Percentiles rank a stretch among this genome's conserved stretches.
Evolutionary conservation across 306 rosid species (phyloP).

Genomic region (Luffa aegyptiaca): DNA sequence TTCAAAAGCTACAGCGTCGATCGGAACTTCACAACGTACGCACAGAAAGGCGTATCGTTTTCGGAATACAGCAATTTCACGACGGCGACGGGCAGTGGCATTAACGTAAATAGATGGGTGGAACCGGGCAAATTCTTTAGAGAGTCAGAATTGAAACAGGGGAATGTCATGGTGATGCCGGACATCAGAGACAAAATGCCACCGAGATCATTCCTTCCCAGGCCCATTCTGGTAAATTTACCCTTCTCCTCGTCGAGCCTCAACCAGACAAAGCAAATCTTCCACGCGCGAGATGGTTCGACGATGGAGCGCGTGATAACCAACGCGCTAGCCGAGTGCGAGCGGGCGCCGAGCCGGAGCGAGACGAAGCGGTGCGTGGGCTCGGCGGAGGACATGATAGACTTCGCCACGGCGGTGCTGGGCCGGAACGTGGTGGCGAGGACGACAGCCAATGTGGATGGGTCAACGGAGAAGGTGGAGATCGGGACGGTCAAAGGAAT

Average conservation of each 20-base stretch:
- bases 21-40: slow-evolving; percentile 49
- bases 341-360: slow-evolving; percentile 42
- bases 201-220: slow-evolving; percentile 62
- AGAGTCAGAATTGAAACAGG: slow-evolving; percentile 44
- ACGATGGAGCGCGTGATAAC: slow-evolving; percentile 31
- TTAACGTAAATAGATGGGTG: slow-evolving; percentile 29
- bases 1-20: slow-evolving; percentile 57
- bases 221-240: slow-evolving; percentile 28
- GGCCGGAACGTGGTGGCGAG: slow-evolving; percentile 34
- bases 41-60: slow-evolving; percentile 41
- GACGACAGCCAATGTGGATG: slow-evolving; percentile 36
- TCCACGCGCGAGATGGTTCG: slow-evolving; percentile 38
- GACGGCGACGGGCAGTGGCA: slow-evolving; percentile 23
- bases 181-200: slow-evolving; percentile 70
- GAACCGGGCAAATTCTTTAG: slow-evolving; percentile 74
- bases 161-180: slow-evolving; percentile 61
- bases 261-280: slow-evolving; percentile 20
- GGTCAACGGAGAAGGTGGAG: slow-evolving; percentile 40
- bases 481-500: slow-evolving; percentile 42
- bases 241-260: slow-evolving; percentile 39
- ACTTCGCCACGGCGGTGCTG: slow-evolving; percentile 42
- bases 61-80: slow-evolving; percentile 36
- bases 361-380: slow-evolving; percentile 77
- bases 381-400: slow-evolving; percentile 66
- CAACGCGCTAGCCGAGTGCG: slow-evolving; percentile 48